Conservation (phyloP, 225 moss, liverwort and hornwort genomes). For the Thuidium tamariscinum region DNA sequence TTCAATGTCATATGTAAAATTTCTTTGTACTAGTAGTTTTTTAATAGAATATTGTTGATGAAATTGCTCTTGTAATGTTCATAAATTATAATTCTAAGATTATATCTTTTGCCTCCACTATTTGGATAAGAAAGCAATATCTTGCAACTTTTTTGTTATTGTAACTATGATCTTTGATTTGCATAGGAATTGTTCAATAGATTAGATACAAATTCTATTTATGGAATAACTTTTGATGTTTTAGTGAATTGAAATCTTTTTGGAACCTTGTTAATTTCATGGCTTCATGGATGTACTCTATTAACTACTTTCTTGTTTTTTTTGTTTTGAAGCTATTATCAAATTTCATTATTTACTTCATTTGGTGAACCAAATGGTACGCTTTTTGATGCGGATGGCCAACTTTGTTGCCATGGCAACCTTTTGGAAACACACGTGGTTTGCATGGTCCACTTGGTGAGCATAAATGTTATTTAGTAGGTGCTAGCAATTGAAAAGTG, state of each 20-base stretch:
- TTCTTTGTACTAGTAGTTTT: no score
- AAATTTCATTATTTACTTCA: fast-evolving
- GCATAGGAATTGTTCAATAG: no score
- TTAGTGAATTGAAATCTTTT: background rate
- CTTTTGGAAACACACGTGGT: background rate
- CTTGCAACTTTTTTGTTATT: background rate
- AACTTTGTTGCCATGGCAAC: background rate
- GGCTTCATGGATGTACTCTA: no score
- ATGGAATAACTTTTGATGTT: no score
- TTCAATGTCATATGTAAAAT: no score
- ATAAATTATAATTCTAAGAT: background rate
- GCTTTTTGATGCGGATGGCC: background rate
- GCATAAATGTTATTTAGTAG: background rate
- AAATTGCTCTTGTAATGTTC: background rate
- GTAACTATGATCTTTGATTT: no score
- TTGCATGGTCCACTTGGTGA: background rate
- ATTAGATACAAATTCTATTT: no score
- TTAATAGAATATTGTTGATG: no score
- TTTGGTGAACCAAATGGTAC: fast-evolving
- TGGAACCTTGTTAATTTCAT: background rate
- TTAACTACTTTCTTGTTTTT: no score
- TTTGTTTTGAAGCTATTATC: no score
- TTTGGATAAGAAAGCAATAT: background rate
- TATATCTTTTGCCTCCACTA: background rate
- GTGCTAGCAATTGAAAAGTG: background rate